These are phyloP conservation scores for Neoboletus subvelutipes DNA, from an alignment of 768 basidiomycete species.

Conservation along the genomic window DNA sequence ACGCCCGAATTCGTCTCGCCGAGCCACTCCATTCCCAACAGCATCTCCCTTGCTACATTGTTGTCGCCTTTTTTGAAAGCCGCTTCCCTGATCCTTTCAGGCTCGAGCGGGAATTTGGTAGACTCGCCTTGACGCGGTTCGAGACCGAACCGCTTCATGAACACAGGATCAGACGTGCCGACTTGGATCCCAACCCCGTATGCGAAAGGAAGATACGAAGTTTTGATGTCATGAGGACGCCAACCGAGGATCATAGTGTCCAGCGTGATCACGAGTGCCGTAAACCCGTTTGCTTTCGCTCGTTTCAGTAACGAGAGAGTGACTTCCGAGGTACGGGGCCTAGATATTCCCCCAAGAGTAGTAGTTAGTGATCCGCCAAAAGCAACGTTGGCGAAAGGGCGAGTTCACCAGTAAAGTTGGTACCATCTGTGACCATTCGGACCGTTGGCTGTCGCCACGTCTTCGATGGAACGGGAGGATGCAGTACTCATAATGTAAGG, in stretches of 20 bases:
- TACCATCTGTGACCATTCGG: conserved; percentile 66
- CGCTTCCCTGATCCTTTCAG: conserved; percentile 41
- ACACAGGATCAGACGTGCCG: conserved; percentile 73
- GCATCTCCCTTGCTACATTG: conserved; percentile 34
- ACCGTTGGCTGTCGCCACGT: conserved; percentile 72
- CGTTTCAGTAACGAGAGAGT: conserved; percentile 64
- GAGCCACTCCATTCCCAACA: conserved; percentile 62
- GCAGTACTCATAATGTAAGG: conserved; percentile 80
- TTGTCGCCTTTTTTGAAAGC: conserved; percentile 48
- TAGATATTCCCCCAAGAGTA: conserved; percentile 21
- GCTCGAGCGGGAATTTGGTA: conserved; percentile 60
- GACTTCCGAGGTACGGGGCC: conserved; percentile 62
- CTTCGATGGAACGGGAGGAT: conserved; percentile 68
- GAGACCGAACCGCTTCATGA: conserved; percentile 59
- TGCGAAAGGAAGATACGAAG: conserved; percentile 61
- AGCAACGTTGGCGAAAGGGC: neutral
- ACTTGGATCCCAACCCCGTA: conserved; percentile 68
- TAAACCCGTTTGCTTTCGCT: conserved; percentile 65
- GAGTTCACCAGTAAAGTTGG: conserved; percentile 72
- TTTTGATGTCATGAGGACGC: conserved; percentile 73
- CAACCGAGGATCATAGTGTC: conserved; percentile 74
- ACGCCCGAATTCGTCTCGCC: conserved; percentile 60
- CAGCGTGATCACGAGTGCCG: conserved; percentile 72
- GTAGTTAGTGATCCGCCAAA: neutral
- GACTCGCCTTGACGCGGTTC: conserved; percentile 40